Evolutionary conservation across 176 grass and related monocot species (phyloP).

Genomic region (Themeda triandra): DNA sequence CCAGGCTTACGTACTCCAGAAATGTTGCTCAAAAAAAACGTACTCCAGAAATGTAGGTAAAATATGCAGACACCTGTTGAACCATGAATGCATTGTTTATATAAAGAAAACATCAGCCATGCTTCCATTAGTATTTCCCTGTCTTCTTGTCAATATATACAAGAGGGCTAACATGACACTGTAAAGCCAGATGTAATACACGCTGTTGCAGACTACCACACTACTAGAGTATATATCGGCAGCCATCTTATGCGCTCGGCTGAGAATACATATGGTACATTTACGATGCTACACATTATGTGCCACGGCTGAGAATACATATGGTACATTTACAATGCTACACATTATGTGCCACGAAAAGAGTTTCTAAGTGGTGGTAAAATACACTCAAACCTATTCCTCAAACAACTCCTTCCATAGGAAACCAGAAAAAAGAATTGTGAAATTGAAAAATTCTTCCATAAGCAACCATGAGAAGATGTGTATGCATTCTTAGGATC

Average conservation of each 20-base stretch:
- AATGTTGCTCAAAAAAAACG: too few species aligned
- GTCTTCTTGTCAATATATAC: not conserved
- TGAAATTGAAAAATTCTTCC: not conserved
- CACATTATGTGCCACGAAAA: too few species aligned
- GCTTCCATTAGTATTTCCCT: too few species aligned
- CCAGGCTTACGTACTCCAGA: too few species aligned
- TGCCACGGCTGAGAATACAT: too few species aligned
- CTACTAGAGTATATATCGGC: not conserved
- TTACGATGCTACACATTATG: too few species aligned
- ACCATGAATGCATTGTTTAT: too few species aligned
- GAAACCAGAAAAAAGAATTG: not conserved
- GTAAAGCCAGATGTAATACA: not conserved
- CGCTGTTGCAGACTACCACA: not conserved
- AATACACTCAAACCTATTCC: not conserved
- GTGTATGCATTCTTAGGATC: not conserved
- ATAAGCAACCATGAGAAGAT: not conserved
- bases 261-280: not conserved
- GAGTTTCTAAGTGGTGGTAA: too few species aligned
- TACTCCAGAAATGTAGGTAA: too few species aligned
- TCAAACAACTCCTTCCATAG: slow-evolving; percentile 7
- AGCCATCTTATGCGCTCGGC: not conserved
- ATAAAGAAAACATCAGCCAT: too few species aligned
- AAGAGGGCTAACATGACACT: not conserved
- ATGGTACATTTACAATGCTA: too few species aligned
- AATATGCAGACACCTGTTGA: too few species aligned